Evolutionary conservation across 148 eudicot species (phyloP), one percentile per base, ranked within the genome.

Genomic region (Fagopyrum esculentum): DNA sequence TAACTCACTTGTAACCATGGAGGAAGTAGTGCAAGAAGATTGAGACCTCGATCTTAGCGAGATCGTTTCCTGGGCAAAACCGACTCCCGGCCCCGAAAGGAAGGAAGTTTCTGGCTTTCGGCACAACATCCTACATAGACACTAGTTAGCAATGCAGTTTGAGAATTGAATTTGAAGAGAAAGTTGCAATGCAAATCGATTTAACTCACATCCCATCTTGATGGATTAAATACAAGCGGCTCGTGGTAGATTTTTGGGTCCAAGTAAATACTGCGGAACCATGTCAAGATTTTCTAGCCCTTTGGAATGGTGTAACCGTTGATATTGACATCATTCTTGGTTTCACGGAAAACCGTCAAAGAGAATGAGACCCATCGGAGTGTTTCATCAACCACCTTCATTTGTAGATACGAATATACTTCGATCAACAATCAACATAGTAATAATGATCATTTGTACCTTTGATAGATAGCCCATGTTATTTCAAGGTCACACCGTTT

Each of bases 51-150:
- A 86, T 81, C 63, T 75, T 82, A 7, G 87, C 87, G 17, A 86
- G 76, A 75, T 84, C 84, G 30, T 74, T 79, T 26, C 89, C 89
- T 16, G 87, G 87, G 13, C 89, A 86, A 73, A 82, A 74, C 73
- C 87, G 79, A 77, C 82, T 82, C 75, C 89, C 89, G 54, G 84
- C 87, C 69, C 89, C 89, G 50, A 86, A 86, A 1, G 89, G 89
- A 7, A 86, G 76, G 73, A 74, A 78, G 12, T 83, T 45, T 72
- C 77, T 76, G 22, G 81, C 74, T 64, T 79, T 78, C 6, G 76
- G 44, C 3, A 7, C 51, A 3, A 15, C 10, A 17, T 49, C 46
- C 66, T 60, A 40, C 40, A 6, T 6, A 17, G 6, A 5, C 7
- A 48, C 8, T 5, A 11, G 0, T 6, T 48, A 8, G 10, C 51